Conservation (phyloP, 768 basidiomycete species). For the Tremella yokohamensis region DNA sequence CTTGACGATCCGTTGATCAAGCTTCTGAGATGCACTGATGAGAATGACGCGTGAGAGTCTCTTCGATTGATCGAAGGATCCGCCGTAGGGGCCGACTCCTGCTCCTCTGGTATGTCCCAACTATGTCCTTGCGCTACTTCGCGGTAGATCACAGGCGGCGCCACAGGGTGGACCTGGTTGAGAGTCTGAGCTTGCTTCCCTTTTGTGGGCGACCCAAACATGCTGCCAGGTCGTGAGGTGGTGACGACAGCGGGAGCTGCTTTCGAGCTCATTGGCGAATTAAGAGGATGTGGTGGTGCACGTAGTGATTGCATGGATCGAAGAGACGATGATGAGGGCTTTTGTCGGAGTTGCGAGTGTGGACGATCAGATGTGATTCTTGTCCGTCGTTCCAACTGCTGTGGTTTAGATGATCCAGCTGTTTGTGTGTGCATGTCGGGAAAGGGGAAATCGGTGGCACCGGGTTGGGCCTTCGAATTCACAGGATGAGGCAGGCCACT, state of each 20-base stretch:
- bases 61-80: neutral
- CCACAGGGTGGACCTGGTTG: conserved; percentile 38
- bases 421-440: neutral
- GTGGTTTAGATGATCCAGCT: neutral
- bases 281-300: conserved; percentile 45
- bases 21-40: neutral
- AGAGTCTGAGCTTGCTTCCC: conserved; percentile 27
- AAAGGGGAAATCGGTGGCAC: conserved; percentile 6
- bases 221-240: conserved; percentile 23
- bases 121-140: conserved; percentile 30
- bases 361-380: conserved; percentile 1
- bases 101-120: conserved; percentile 30
- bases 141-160: conserved; percentile 33
- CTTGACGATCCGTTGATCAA: conserved; percentile 1
- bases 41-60: conserved; percentile 7
- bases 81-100: neutral
- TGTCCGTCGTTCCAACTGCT: neutral
- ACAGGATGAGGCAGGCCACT: conserved; percentile 3
- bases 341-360: conserved; percentile 26
- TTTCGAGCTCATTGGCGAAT: conserved; percentile 38
- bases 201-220: conserved; percentile 26
- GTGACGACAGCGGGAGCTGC: conserved; percentile 18
- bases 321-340: conserved; percentile 39
- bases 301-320: conserved; percentile 44
- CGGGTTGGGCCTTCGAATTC: neutral